Evolutionary conservation across 352 stramenopile genomes (phyloP).

Genomic region (Phytopythium kandeliae): DNA sequence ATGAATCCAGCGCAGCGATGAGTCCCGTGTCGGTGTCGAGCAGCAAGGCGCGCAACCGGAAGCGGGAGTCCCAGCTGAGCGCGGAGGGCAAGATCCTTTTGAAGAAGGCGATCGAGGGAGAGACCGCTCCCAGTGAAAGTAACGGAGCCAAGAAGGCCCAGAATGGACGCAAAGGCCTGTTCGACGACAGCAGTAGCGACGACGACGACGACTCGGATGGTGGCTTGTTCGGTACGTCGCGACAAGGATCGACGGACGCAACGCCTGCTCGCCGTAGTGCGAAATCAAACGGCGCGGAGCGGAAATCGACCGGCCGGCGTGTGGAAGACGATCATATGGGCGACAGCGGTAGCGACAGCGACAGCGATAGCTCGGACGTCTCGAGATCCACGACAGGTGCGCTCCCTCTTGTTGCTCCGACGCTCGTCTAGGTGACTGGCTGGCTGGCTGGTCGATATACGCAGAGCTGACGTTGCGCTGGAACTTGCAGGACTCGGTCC

Average conservation of each 20-base stretch:
- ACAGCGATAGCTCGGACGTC: slow-evolving; percentile 24
- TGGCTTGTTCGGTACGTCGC: slow-evolving; percentile 37
- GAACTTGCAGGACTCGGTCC: slow-evolving; percentile 9
- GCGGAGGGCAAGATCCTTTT: slow-evolving; percentile 72
- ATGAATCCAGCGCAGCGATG: slow-evolving; percentile 23
- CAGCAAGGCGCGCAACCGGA: slow-evolving; percentile 36
- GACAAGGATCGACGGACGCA: too few species aligned
- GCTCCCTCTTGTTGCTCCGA: neutral
- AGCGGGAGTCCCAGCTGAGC: slow-evolving; percentile 66
- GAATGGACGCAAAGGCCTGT: slow-evolving; percentile 55
- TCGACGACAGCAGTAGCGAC: slow-evolving; percentile 74
- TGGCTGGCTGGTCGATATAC: neutral
- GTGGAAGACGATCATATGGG: slow-evolving; percentile 11
- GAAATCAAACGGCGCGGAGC: neutral
- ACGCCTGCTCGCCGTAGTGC: too few species aligned
- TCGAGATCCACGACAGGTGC: slow-evolving; percentile 25
- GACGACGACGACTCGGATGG: slow-evolving; percentile 33
- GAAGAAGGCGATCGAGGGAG: slow-evolving; percentile 50
- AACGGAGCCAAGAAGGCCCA: slow-evolving; percentile 16
- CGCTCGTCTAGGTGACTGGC: neutral
- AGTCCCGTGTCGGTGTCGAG: slow-evolving; percentile 14
- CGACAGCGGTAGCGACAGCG: slow-evolving; percentile 16
- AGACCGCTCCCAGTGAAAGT: slow-evolving; percentile 8
- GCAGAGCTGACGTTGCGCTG: slow-evolving; percentile 7
- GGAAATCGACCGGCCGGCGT: slow-evolving; percentile 2